Conservation (phyloP, 441 rosid species). For the Metrosideros polymorpha region DNA sequence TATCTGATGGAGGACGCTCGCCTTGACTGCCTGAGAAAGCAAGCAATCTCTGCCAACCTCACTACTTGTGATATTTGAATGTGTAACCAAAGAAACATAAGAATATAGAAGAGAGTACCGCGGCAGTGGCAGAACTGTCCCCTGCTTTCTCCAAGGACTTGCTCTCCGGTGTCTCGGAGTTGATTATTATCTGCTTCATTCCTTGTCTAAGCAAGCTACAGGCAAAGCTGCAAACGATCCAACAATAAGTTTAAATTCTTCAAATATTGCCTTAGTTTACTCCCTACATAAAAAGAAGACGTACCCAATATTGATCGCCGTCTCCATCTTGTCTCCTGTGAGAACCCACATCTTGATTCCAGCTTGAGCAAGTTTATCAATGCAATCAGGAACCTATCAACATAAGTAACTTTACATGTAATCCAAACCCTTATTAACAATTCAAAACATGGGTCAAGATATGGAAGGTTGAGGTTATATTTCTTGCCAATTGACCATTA, state of each 20-base stretch:
- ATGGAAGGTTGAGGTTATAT: background rate
- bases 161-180: slow-evolving; percentile 58
- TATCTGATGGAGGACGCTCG: slow-evolving; percentile 45
- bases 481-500: background rate
- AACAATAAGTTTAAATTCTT: slow-evolving; percentile 14
- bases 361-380: slow-evolving; percentile 96
- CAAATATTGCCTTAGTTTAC: background rate
- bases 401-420: background rate
- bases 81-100: background rate
- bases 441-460: background rate
- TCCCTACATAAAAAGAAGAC: background rate
- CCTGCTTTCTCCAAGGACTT: slow-evolving; percentile 55
- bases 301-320: slow-evolving; percentile 97
- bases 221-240: slow-evolving; percentile 55
- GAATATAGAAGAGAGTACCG: slow-evolving; percentile 25
- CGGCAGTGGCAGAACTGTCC: slow-evolving; percentile 49
- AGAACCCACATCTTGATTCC: slow-evolving; percentile 96
- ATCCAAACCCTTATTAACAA: background rate
- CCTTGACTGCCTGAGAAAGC: slow-evolving; percentile 53
- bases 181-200: slow-evolving; percentile 83
- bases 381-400: slow-evolving; percentile 88
- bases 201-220: slow-evolving; percentile 96
- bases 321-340: slow-evolving; percentile 99
- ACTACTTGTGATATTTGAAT: background rate
- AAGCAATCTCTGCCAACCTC: slow-evolving; percentile 1